Percentiles rank a stretch among this genome's conserved stretches.
These are phyloP conservation scores for Teratosphaeria gauchensis DNA, from an alignment of 2,329 filamentous ascomycete genomes.

Conservation along the genomic window DNA sequence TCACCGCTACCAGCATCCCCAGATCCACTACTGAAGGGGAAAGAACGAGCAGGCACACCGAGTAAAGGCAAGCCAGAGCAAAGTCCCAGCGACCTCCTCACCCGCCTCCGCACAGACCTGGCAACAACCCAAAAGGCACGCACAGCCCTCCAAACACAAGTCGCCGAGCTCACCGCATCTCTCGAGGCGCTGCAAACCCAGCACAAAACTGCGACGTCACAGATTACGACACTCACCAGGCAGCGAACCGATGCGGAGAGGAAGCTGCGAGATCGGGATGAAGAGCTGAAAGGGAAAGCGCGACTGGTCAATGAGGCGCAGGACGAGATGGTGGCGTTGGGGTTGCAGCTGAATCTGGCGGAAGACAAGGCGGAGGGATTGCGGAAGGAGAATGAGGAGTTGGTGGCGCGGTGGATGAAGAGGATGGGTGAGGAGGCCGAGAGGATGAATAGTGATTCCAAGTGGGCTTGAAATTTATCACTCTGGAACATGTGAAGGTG, in stretches of 20 bases:
- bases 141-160: conserved; percentile 54
- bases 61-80: too few relatives aligned
- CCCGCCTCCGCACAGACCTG: conserved; percentile 55
- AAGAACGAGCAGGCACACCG: background rate
- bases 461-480: conserved; percentile 22
- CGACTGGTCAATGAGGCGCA: conserved; percentile 81
- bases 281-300: conserved; percentile 75
- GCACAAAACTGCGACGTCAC: conserved; percentile 49
- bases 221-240: conserved; percentile 51
- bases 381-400: conserved; percentile 73
- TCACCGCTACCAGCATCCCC: conserved; percentile 12
- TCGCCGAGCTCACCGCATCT: conserved; percentile 55
- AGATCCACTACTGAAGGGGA: conserved; percentile 2
- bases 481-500: too few relatives aligned
- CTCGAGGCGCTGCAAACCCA: conserved; percentile 53
- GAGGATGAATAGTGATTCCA: conserved; percentile 58
- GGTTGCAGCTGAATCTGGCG: conserved; percentile 77
- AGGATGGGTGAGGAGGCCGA: conserved; percentile 79
- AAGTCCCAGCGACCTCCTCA: conserved; percentile 39
- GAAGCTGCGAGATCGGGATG: conserved; percentile 68
- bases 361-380: conserved; percentile 66
- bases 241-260: conserved; percentile 54
- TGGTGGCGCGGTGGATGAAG: conserved; percentile 87
- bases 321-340: conserved; percentile 82
- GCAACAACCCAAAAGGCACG: conserved; percentile 68